Percentiles rank a stretch among this genome's conserved stretches.
phyloP scores from a whole-genome alignment of 371 early-diverging fungal species.

The Mortierella sp. region DNA sequence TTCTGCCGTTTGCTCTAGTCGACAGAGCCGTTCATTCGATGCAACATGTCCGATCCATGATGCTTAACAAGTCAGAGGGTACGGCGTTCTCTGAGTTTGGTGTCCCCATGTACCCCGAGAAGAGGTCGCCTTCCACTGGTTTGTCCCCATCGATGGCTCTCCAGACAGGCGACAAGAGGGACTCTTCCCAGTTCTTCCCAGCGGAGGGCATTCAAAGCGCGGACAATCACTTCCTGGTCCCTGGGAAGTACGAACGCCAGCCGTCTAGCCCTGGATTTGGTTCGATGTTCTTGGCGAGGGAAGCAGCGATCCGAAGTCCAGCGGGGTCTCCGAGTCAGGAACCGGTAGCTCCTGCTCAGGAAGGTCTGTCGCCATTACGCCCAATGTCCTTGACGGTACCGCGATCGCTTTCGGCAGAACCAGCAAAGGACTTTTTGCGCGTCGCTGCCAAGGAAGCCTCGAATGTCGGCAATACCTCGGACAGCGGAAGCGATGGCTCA shows the following conservation, averaged over 20 bases:
- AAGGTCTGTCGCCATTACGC: neutral
- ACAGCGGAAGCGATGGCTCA: neutral
- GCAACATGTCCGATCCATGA: slow-evolving; percentile 39
- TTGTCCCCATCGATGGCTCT: slow-evolving; percentile 37
- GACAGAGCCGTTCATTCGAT: slow-evolving; percentile 35
- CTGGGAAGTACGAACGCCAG: slow-evolving; percentile 43
- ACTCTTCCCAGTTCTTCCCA: slow-evolving; percentile 16
- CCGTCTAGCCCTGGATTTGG: slow-evolving; percentile 55
- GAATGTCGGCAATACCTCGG: neutral
- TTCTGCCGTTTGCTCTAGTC: slow-evolving; percentile 28
- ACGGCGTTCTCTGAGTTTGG: slow-evolving; percentile 17
- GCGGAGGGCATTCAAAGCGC: slow-evolving; percentile 5
- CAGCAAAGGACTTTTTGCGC: neutral
- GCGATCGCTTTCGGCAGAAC: neutral
- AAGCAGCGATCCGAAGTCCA: slow-evolving; percentile 37
- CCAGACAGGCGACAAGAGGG: slow-evolving; percentile 20
- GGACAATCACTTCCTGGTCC: slow-evolving; percentile 37
- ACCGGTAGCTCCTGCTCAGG: neutral
- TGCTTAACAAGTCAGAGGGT: slow-evolving; percentile 7
- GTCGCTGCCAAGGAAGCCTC: neutral
- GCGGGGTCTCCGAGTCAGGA: neutral
- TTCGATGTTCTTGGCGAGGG: slow-evolving; percentile 50
- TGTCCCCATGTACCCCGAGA: slow-evolving; percentile 39
- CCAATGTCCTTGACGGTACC: slow-evolving; percentile 36
- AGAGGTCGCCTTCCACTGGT: slow-evolving; percentile 8